A percentile compares a stretch with the other conserved stretches of the same genome.
Evolutionary conservation across 2,329 filamentous ascomycete species (phyloP).

Genomic region (Aureobasidium leucospermi): DNA sequence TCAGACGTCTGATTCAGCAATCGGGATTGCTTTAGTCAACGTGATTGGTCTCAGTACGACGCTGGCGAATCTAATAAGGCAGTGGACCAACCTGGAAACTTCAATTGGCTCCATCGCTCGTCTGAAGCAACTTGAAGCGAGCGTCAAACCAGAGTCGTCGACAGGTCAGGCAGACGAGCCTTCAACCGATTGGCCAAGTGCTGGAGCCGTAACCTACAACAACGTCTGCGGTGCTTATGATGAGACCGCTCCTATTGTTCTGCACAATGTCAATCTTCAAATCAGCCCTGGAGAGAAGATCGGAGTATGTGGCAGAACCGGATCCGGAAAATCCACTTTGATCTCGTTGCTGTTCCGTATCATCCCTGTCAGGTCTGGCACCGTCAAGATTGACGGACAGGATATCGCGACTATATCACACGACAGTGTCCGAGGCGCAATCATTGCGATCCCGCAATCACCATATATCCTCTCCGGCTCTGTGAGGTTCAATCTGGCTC

Average conservation of each 20-base stretch:
- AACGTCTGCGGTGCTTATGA: neutral
- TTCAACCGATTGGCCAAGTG: neutral
- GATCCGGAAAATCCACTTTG: constrained; percentile 46
- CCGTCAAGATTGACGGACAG: constrained; percentile 41
- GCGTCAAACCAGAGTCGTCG: neutral
- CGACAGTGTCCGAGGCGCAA: constrained; percentile 33
- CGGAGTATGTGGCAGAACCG: constrained; percentile 48
- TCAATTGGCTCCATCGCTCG: constrained; percentile 48
- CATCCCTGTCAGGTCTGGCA: constrained; percentile 37
- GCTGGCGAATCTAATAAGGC: constrained; percentile 41
- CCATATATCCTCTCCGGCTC: constrained; percentile 42
- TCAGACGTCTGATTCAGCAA: constrained; percentile 35
- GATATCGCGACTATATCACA: constrained; percentile 39
- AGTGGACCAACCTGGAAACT: constrained; percentile 51
- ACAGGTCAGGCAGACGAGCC: neutral
- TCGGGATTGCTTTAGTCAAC: constrained; percentile 46
- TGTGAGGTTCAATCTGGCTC: constrained; percentile 44
- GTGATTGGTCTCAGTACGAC: constrained; percentile 45
- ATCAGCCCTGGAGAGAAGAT: constrained; percentile 43
- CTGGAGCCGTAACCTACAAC: neutral
- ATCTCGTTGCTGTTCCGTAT: constrained; percentile 44
- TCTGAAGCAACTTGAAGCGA: constrained; percentile 39
- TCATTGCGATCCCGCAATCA: constrained; percentile 46
- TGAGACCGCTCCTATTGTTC: constrained; percentile 23
- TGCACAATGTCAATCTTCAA: constrained; percentile 39